Base-by-base conservation (phyloP, 805 yeast species). In the Pichia ethanolica region DNA sequence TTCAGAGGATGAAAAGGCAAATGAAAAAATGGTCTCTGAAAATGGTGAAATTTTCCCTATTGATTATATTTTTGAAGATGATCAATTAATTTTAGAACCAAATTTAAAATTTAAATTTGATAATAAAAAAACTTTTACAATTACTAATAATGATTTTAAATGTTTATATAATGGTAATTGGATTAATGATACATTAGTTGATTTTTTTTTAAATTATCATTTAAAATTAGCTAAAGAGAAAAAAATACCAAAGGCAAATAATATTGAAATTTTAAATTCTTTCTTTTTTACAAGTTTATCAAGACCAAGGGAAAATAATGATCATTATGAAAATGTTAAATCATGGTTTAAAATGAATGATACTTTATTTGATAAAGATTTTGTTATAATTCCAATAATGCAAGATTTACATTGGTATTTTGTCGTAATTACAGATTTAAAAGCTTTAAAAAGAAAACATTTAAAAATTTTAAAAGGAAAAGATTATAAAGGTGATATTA, bases 161-260 rank as follows among this genome's bases (percentile, higher is more conserved):
- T 85, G 97, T 42, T 72, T 91, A 9, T 81, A 82, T 59, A 83
- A 84, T 50, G 82, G 82, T 43, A 87, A 86, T 53, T 91, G 96
- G 90, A 78, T 93, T 44, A 91, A 93, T 67, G 99, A 93, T 60
- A 78, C 85, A 0, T 71, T 93, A 45, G 83, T 93, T 48, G 96
- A 89, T 64, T 91, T 91, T 62, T 89, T 87, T 59, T 71, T 88
- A 32, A 79, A 78, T 50, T 83, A 73, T 60, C 77, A 75, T 54
- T 46, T 63, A 30, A 49, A 61, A 38, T 10, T 12, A 4, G 71
- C 79, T 7, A 78, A 71, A 53, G 51, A 52, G 34, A 42, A 56
- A 30, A 57, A 61, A 5, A 59, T 67, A 5, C 56, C 70, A 11
- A 46, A 56, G 8, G 65, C 69, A 3, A 60, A 67, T 8, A 72